Base-by-base conservation (phyloP, 345 rosid genomes). In the Populus alba region DNA sequence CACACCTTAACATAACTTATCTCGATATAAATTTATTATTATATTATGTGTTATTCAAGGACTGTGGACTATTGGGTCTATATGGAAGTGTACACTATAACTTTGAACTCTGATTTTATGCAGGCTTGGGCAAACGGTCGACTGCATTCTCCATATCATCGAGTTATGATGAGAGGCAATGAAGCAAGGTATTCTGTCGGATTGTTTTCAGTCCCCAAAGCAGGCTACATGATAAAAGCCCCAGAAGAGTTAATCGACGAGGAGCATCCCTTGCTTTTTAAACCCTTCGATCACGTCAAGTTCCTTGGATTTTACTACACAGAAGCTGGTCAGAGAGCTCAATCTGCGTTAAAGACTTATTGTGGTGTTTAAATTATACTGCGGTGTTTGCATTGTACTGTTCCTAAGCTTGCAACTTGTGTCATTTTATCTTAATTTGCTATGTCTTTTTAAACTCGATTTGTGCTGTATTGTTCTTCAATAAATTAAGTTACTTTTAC, bases 41-140 rank as follows among this genome's bases (percentile, higher is more conserved):
- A 39, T 9, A 4, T 33, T 4, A 33, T 33, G 35, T 33, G 35
- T 33, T 33, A 33, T 33, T 33, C 35, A 3, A 33, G 35, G 35
- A 33, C 35, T 33, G 3, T 45, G 49, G 17, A 45, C 17, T 45
- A 2, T 13, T 2, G 1, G 17, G 17, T 45, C 5, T 12, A 0
- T 3, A 12, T 12, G 16, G 16, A 45, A 45, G 10, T 72, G 16
- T 33, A 6, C 2, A 22, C 2, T n/a, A 5, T 13, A 33, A 25
- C 7, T 10, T 31, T 8, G n/a, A 31, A 35, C 4, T 53, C 9
- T 2, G 43, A 41, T 41, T 41, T 75, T 39, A 63, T 69, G 31
- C 70, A 93, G 97, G 97, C 94, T 49, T 86, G 91, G 89, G 9
- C 83, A 15, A 93, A 93, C 66, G 97, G 93, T 20, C 73, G 86